A percentile compares a stretch with the other conserved stretches of the same genome.
Conservation (phyloP, 805 yeast species). For the Lachancea sp. region DNA sequence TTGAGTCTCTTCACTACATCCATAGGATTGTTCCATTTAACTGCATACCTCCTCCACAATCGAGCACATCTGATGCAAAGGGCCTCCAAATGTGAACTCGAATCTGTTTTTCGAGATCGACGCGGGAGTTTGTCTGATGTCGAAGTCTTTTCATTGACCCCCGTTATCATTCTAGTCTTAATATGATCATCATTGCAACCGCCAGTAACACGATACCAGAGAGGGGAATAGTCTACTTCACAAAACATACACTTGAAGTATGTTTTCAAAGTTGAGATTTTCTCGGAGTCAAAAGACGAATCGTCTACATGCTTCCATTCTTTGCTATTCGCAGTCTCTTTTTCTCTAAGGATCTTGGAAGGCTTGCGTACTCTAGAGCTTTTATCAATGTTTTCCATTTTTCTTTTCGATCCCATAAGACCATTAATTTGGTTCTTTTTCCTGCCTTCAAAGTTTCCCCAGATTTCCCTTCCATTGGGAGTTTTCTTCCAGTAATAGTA, state of each 20-base stretch:
- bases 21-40: conserved; percentile 74
- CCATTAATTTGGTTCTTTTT: conserved; percentile 44
- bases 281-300: conserved; percentile 55
- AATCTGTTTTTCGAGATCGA: conserved; percentile 27
- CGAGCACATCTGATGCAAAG: conserved; percentile 83
- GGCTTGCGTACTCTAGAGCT: conserved; percentile 7
- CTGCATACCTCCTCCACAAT: conserved; percentile 86
- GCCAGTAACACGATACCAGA: conserved; percentile 34
- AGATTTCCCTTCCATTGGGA: conserved; percentile 59
- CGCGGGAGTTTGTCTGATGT: conserved; percentile 10
- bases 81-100: conserved; percentile 42
- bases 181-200: conserved; percentile 28
- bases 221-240: conserved; percentile 34
- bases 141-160: conserved; percentile 17
- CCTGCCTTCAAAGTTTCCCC: conserved; percentile 79
- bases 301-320: conserved; percentile 37
- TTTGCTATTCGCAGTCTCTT: conserved; percentile 15
- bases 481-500: conserved; percentile 93
- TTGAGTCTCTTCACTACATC: conserved; percentile 49
- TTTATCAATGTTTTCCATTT: conserved; percentile 8
- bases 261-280: conserved; percentile 37
- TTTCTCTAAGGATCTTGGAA: conserved; percentile 1
- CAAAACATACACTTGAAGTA: conserved; percentile 69
- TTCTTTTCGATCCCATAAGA: conserved; percentile 11
- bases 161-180: conserved; percentile 18